Percentiles rank a stretch among this genome's conserved stretches.
phyloP scores from a whole-genome alignment of 306 rosid species.

The Hippophae rhamnoides region DNA sequence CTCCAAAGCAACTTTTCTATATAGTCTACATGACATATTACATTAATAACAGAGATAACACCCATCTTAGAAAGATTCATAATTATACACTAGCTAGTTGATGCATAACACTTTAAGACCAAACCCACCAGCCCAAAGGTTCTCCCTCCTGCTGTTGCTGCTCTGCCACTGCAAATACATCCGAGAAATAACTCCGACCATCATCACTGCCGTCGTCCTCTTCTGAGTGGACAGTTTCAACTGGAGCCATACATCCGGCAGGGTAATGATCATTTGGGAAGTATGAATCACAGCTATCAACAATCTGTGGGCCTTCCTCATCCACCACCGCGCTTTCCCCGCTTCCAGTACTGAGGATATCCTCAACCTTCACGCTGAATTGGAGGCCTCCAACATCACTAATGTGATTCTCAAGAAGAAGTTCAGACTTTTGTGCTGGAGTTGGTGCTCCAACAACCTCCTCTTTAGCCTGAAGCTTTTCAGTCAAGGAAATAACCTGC shows the following conservation, averaged over 20 bases:
- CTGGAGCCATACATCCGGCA: constrained; percentile 25
- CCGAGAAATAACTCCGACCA: constrained; percentile 51
- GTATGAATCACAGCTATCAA: constrained; percentile 82
- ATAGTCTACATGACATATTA: no score
- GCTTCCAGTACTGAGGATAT: constrained; percentile 64
- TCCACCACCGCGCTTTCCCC: constrained; percentile 82
- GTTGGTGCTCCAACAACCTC: constrained; percentile 30
- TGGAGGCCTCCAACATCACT: constrained; percentile 13
- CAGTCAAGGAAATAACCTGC: constrained; percentile 61
- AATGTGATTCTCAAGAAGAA: constrained; percentile 23
- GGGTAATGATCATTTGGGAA: constrained; percentile 48
- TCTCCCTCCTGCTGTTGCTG: constrained; percentile 48
- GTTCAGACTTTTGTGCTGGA: constrained; percentile 27
- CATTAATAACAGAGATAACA: no score
- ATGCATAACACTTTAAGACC: constrained; percentile 22
- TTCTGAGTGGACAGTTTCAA: constrained; percentile 46
- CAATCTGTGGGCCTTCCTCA: constrained; percentile 53
- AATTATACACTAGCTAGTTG: no score
- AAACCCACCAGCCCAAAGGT: constrained; percentile 63
- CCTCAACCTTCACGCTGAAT: constrained; percentile 57
- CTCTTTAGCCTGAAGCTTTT: constrained; percentile 61
- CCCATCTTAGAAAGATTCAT: no score
- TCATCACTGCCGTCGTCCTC: constrained; percentile 62
- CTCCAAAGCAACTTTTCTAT: no score
- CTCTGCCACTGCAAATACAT: constrained; percentile 42